phyloP scores from a whole-genome alignment of 306 rosid genomes.

The Styphnolobium japonicum region DNA sequence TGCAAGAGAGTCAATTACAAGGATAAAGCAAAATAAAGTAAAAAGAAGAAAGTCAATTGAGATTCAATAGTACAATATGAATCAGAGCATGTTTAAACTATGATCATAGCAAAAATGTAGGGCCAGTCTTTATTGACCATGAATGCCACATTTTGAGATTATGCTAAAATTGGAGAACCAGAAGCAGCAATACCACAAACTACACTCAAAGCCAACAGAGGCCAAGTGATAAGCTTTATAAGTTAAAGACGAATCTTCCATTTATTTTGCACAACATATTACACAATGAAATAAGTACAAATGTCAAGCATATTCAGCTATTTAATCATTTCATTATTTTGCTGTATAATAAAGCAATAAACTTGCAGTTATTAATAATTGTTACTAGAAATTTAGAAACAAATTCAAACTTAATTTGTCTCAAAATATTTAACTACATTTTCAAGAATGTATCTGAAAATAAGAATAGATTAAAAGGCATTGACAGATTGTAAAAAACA shows the following conservation, averaged over 20 bases:
- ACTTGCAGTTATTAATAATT: not conserved
- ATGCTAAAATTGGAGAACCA: constrained; percentile 46
- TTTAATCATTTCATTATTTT: not conserved
- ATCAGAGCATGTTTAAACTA: not conserved
- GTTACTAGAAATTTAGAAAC: not conserved
- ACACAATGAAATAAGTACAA: constrained; percentile 14
- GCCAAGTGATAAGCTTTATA: constrained; percentile 98
- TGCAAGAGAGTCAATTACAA: no score
- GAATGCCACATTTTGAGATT: not conserved
- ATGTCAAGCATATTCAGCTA: not conserved
- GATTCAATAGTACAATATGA: not conserved
- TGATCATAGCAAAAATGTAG: no score
- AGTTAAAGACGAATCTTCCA: constrained; percentile 99
- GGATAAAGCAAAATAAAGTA: no score
- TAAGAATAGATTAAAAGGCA: not conserved
- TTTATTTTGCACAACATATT: constrained; percentile 62
- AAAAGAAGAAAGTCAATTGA: no score
- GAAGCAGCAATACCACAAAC: constrained; percentile 99
- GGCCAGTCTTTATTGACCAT: not conserved
- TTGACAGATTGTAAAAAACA: not conserved
- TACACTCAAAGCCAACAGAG: constrained; percentile 97
- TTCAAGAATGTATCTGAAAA: not conserved
- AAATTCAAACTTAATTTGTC: not conserved
- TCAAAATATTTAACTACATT: not conserved
- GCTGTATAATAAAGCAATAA: not conserved